Percentiles rank a stretch among this genome's conserved stretches.
Conservation (phyloP, 148 eudicot species). For the Linanthus parryae region DNA sequence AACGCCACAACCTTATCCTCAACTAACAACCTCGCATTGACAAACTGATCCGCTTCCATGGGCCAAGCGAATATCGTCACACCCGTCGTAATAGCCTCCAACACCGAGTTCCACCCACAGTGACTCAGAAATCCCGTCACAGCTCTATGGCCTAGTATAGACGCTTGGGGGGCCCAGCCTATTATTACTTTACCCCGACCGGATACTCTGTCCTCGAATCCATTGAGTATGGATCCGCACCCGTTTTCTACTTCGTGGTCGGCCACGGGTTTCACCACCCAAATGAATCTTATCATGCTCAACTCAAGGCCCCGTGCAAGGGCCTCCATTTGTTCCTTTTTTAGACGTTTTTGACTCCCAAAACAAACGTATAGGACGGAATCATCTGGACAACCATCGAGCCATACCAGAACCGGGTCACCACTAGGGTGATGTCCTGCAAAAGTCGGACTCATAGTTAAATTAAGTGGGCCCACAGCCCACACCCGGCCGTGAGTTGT, state of each 20-base stretch:
- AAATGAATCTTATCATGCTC: constrained; percentile 38
- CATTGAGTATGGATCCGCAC: constrained; percentile 21
- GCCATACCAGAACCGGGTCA: constrained; percentile 33
- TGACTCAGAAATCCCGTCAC: constrained; percentile 57
- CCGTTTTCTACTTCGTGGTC: constrained; percentile 21
- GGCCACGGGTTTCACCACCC: constrained; percentile 36
- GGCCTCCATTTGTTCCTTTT: constrained; percentile 44
- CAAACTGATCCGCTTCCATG: constrained; percentile 64
- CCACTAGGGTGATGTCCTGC: too few species aligned
- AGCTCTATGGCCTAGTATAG: constrained; percentile 45
- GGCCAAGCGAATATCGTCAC: constrained; percentile 64
- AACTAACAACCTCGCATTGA: constrained; percentile 41
- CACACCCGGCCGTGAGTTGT: constrained; percentile 29
- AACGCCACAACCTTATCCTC: constrained; percentile 39
- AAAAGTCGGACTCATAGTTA: constrained; percentile 14
- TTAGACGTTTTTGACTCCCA: constrained; percentile 58
- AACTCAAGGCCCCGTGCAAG: constrained; percentile 42
- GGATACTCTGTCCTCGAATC: constrained; percentile 27
- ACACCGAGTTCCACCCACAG: constrained; percentile 64
- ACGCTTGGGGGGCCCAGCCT: constrained; percentile 56
- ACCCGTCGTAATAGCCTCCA: constrained; percentile 49
- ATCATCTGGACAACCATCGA: constrained; percentile 41
- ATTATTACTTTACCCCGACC: constrained; percentile 31
- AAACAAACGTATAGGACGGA: constrained; percentile 60
- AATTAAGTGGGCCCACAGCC: constrained; percentile 40